Conservation (phyloP, 2,329 filamentous ascomycete species). For the Fusarium chlamydosporum region DNA sequence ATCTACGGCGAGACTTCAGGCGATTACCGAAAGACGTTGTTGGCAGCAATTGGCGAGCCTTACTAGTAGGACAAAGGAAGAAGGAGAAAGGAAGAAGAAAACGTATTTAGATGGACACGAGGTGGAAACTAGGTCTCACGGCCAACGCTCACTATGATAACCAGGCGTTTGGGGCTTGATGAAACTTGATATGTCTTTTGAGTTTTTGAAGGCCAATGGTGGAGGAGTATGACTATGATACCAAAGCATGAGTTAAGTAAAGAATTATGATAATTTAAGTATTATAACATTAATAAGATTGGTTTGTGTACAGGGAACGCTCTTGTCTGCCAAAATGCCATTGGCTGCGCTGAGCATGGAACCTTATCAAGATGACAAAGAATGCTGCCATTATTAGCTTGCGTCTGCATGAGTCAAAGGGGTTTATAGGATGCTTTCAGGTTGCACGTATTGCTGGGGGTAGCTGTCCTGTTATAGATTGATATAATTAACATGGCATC, state of each 20-base stretch:
- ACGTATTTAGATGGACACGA: constrained; percentile 7
- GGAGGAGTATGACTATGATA: constrained; percentile 32
- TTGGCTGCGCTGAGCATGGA: neutral
- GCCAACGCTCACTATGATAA: constrained; percentile 28
- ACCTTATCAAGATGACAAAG: constrained; percentile 5
- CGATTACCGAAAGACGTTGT: constrained; percentile 82
- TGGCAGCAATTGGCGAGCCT: constrained; percentile 74
- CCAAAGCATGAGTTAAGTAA: constrained; percentile 20
- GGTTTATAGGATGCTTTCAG: neutral
- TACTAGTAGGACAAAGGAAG: constrained; percentile 23
- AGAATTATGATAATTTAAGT: neutral
- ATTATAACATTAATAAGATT: neutral
- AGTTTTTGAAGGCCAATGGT: constrained; percentile 16
- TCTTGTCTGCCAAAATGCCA: neutral
- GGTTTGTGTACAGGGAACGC: neutral
- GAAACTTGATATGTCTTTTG: constrained; percentile 25
- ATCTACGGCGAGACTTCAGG: constrained; percentile 88
- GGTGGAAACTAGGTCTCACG: constrained; percentile 24
- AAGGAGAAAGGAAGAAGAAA: neutral
- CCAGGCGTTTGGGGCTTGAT: constrained; percentile 36
- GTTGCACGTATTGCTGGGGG: neutral
- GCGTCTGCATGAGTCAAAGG: neutral
- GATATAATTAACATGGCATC: neutral
- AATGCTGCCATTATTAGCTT: neutral
- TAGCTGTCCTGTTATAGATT: neutral